Evolutionary conservation across 345 rosid genomes (phyloP).

Genomic region (Brassica nigra): DNA sequence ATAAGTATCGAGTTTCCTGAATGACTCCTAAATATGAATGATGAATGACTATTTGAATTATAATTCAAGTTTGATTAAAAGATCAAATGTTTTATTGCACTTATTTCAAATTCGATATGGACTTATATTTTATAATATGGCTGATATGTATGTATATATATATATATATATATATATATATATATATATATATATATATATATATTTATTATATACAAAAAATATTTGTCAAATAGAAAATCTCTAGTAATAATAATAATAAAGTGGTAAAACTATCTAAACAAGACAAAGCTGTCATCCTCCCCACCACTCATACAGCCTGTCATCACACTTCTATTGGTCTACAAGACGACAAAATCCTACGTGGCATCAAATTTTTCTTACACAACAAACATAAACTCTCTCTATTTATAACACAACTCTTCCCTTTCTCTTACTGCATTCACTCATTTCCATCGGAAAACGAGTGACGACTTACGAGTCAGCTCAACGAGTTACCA

Average conservation of each 20-base stretch:
- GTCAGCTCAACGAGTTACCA: not conserved
- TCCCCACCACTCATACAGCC: slow-evolving; percentile 54
- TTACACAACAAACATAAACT: slow-evolving; percentile 7
- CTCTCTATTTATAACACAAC: slow-evolving; percentile 27
- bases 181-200: too few species aligned
- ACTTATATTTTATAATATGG: too few species aligned
- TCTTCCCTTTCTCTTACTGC: slow-evolving; percentile 10
- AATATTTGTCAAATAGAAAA: too few species aligned
- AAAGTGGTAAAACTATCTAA: slow-evolving; percentile 14
- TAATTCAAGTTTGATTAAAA: too few species aligned
- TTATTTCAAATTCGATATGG: too few species aligned
- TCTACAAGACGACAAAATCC: slow-evolving; percentile 43
- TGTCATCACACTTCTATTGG: slow-evolving; percentile 47
- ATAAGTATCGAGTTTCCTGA: too few species aligned
- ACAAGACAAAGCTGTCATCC: slow-evolving; percentile 54
- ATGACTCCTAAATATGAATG: too few species aligned
- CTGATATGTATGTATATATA: too few species aligned
- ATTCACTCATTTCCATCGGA: slow-evolving; percentile 3
- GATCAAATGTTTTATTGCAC: too few species aligned
- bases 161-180: too few species aligned
- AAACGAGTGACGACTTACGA: slow-evolving; percentile 1
- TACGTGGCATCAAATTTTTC: slow-evolving; percentile 44
- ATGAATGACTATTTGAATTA: too few species aligned
- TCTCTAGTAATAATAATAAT: slow-evolving; percentile 25
- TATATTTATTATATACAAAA: too few species aligned